Evolutionary conservation across 2,329 filamentous ascomycete species (phyloP), one percentile per base, ranked within the genome.

Genomic region (Verticillium albo-atrum): DNA sequence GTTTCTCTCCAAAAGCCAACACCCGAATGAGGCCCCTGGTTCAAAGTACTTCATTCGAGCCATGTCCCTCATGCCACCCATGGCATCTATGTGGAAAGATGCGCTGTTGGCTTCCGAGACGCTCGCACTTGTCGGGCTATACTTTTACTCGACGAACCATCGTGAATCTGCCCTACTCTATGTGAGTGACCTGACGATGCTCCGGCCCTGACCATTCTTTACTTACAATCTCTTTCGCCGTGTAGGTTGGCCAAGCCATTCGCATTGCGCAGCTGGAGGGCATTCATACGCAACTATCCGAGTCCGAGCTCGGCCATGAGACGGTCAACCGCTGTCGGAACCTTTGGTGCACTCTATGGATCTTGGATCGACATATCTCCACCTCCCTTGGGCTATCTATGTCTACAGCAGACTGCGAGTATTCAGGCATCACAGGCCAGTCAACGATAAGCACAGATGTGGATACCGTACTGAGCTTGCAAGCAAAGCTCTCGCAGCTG

Each of bases 341-440:
- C 58, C 62, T 77, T 2, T 78, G 75, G 75, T 76, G 75, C 74
- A 74, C 74, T 0, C 56, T 76, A 4, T 77, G 77, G 47, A 74
- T 74, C 20, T 73, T 75, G 67, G 75, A 77, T 27, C 67, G 71
- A 0, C 72, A 77, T 25, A 73, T 77, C 35, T 77, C 73, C 0
- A 72, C 71, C 0, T 58, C 56, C 15, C 28, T 58, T 4, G 56
- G 56, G 27, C 10, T 58, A 4, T 52, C 47, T 10, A 58, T 58
- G 56, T 58, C 56, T 3, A 54, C 51, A 6, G 51, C 51, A 28
- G 51, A 54, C 25, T 54, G 51, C 27, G 51, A 54, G 15, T 54
- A 28, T 28, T 54, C 27, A 12, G 51, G 51, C 12, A 54, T 54
- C 26, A 28, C 27, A 7, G 23, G 51, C 51, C 23, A 54, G 51